Base-by-base conservation (phyloP, 2,329 filamentous ascomycete species). In the Trichophyton schoenleinii region DNA sequence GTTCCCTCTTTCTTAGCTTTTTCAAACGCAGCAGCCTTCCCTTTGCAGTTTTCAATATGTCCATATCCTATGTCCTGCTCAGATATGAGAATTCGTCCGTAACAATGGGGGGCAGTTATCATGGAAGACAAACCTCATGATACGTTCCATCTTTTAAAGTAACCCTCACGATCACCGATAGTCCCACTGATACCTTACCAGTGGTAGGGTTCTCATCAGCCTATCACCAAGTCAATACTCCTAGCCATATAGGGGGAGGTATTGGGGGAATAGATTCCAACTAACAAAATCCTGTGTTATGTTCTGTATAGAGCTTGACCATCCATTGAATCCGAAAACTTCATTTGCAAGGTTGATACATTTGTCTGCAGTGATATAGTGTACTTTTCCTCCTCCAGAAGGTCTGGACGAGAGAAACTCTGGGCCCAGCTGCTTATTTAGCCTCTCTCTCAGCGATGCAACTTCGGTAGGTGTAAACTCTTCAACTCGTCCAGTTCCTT, bases 1-100 rank as follows among this genome's bases (percentile, higher is more conserved):
- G 91, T 95, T 6, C 90, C 95, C 77, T 97, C 91, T 73, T 99
- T 99, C 78, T 97, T 99, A 0, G 94, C 91, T 75, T 99, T 99
- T 73, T 99, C 94, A 69, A 97, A 99, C 0, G 92, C 94, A 59
- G 89, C 87, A 2, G 91, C 92, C 76, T 99, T 99, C 61, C 89
- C 88, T 75, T 92, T 95, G 73, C 87, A 90, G 70, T 99, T 99
- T 73, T 97, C 92, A 67, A 95, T 95, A 67, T 94, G 89, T 6
- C 94, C 94, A 70, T 99, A 99, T 31, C 94, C 94, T 64, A 97
- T 87, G 71, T 99, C 94, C 81, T 83, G 61, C 7, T 13, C 34
- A 44, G 22, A 25, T n/a, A 34, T 52, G 11, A 57, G 28, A 25
- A 52, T n/a, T 38, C 58, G 20, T 18, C 34, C 34, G 8, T 18